Conservation (phyloP, 768 basidiomycete genomes). For the Leccinum olivaceopallidum region DNA sequence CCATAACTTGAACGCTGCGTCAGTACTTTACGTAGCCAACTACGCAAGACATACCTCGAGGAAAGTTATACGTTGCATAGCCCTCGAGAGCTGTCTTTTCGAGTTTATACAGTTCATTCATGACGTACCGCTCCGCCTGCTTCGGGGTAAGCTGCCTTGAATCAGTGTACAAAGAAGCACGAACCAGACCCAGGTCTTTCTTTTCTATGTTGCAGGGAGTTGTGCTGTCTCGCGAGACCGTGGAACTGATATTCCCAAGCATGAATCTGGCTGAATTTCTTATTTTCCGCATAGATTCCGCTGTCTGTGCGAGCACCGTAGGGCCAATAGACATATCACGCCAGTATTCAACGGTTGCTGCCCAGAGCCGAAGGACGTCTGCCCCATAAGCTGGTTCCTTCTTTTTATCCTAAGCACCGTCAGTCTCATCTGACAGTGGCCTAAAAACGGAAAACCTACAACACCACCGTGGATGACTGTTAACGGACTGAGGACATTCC, state of each 20-base stretch:
- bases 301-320: conserved; percentile 69
- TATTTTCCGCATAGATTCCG: conserved; percentile 78
- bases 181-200: conserved; percentile 63
- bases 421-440: neutral
- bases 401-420: conserved; percentile 52
- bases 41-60: conserved; percentile 55
- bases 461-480: conserved; percentile 75
- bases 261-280: conserved; percentile 87
- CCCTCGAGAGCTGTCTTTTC: conserved; percentile 66
- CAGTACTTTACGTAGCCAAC: neutral
- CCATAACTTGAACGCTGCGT: conserved; percentile 53
- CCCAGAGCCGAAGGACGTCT: conserved; percentile 89
- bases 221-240: conserved; percentile 8
- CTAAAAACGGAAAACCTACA: conserved; percentile 42
- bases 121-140: conserved; percentile 82
- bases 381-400: conserved; percentile 80
- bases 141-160: conserved; percentile 8
- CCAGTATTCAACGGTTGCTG: conserved; percentile 86
- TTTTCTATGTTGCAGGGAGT: conserved; percentile 15
- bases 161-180: conserved; percentile 22
- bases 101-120: conserved; percentile 78
- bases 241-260: conserved; percentile 67
- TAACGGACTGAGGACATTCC: conserved; percentile 88
- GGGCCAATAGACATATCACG: conserved; percentile 86
- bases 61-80: conserved; percentile 78